These are phyloP conservation scores for Onygenales sp. DNA, from an alignment of 2,329 filamentous ascomycete species.

Conservation along the genomic window DNA sequence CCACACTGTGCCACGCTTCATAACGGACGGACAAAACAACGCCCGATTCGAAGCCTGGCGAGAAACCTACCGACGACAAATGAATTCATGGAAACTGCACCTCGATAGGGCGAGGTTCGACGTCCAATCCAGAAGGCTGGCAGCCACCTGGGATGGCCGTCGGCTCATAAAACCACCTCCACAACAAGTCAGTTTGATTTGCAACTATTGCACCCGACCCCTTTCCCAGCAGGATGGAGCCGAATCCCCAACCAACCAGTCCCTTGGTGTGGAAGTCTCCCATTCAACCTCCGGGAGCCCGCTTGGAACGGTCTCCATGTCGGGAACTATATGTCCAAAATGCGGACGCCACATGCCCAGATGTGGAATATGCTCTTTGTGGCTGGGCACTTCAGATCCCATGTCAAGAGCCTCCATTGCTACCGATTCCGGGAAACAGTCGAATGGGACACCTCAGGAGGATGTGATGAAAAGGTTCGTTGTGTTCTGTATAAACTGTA, in stretches of 20 bases:
- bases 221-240: conserved; percentile 38
- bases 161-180: conserved; percentile 41
- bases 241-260: conserved; percentile 14
- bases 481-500: conserved; percentile 53
- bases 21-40: conserved; percentile 44
- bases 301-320: conserved; percentile 25
- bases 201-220: conserved; percentile 50
- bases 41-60: conserved; percentile 50
- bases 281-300: conserved; percentile 28
- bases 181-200: conserved; percentile 49
- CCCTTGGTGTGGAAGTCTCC: conserved; percentile 19
- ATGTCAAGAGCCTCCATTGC: conserved; percentile 30
- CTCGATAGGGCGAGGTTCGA: conserved; percentile 51
- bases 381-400: conserved; percentile 51
- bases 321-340: conserved; percentile 49
- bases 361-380: conserved; percentile 53
- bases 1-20: conserved; percentile 49
- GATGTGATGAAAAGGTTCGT: conserved; percentile 47
- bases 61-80: conserved; percentile 50
- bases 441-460: conserved; percentile 7
- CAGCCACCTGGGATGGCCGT: conserved; percentile 41
- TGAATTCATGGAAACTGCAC: conserved; percentile 54
- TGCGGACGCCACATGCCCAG: conserved; percentile 55
- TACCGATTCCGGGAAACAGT: conserved; percentile 20
- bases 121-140: conserved; percentile 46